phyloP scores from a whole-genome alignment of 352 stramenopile species.

The Thalassiosira mediterranea region DNA sequence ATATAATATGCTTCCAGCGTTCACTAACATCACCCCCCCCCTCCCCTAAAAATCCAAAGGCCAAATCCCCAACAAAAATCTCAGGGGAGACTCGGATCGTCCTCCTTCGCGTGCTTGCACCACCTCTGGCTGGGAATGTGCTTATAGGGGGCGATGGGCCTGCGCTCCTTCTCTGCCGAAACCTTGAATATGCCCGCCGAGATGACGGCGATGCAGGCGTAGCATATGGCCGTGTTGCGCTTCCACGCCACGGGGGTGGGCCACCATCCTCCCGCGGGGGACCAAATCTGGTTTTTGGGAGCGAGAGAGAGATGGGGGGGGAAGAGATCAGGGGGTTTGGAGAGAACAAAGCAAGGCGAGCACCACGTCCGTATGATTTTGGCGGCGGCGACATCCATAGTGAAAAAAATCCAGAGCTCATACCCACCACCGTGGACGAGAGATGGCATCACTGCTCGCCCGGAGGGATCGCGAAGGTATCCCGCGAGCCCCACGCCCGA shows the following conservation, averaged over 20 bases:
- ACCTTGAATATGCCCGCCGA: constrained; percentile 68
- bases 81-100: constrained; percentile 71
- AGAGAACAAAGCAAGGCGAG: constrained; percentile 1
- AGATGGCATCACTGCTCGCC: no score
- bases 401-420: no score
- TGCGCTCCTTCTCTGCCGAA: constrained; percentile 66
- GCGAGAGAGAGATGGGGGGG: constrained; percentile 1
- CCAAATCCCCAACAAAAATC: neutral
- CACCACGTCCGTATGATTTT: neutral
- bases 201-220: constrained; percentile 49
- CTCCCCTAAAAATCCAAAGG: neutral
- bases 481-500: no score
- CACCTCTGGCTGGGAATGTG: constrained; percentile 80
- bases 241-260: constrained; percentile 71
- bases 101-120: constrained; percentile 78
- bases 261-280: constrained; percentile 83
- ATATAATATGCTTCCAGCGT: no score
- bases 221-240: constrained; percentile 68
- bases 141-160: constrained; percentile 72
- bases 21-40: neutral
- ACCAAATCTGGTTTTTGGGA: constrained; percentile 70
- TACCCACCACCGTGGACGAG: no score
- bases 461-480: no score
- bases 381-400: no score
- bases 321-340: constrained; percentile 5